phyloP scores from a whole-genome alignment of 345 rosid species.

The Populus nigra region DNA sequence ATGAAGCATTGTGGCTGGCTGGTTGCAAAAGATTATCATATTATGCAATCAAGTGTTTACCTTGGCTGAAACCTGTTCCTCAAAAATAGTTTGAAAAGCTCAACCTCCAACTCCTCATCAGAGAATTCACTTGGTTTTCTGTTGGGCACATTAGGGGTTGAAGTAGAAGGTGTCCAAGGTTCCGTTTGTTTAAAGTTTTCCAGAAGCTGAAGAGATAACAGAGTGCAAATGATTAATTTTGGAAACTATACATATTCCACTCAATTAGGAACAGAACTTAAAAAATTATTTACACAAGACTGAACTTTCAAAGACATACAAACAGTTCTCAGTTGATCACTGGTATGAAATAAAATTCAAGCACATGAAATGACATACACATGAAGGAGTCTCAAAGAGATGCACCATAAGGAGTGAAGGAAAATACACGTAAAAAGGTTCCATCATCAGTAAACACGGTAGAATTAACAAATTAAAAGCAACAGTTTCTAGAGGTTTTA shows the following conservation, averaged over 20 bases:
- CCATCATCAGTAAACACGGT: no score
- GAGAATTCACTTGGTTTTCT: conserved; percentile 43
- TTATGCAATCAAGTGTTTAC: conserved; percentile 35
- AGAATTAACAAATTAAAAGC: no score
- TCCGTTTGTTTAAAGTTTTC: conserved; percentile 47
- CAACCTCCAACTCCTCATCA: conserved; percentile 52
- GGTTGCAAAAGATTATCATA: not conserved
- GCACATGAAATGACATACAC: no score
- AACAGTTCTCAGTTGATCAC: no score
- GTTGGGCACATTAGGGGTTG: conserved; percentile 13
- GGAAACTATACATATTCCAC: not conserved
- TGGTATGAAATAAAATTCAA: no score
- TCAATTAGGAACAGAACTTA: not conserved
- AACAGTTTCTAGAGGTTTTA: no score
- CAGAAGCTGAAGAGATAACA: conserved; percentile 50
- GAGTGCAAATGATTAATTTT: conserved; percentile 7
- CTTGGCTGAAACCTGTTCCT: conserved; percentile 51
- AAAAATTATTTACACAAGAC: not conserved
- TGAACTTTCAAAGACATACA: no score
- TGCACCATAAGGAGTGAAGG: no score
- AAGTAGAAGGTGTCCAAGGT: conserved; percentile 50
- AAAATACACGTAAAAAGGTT: no score
- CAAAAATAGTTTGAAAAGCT: conserved; percentile 57
- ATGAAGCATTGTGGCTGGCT: not conserved
- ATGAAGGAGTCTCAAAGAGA: no score